Conservation (phyloP, 2,329 filamentous ascomycete species). For the Talaromyces sp. region DNA sequence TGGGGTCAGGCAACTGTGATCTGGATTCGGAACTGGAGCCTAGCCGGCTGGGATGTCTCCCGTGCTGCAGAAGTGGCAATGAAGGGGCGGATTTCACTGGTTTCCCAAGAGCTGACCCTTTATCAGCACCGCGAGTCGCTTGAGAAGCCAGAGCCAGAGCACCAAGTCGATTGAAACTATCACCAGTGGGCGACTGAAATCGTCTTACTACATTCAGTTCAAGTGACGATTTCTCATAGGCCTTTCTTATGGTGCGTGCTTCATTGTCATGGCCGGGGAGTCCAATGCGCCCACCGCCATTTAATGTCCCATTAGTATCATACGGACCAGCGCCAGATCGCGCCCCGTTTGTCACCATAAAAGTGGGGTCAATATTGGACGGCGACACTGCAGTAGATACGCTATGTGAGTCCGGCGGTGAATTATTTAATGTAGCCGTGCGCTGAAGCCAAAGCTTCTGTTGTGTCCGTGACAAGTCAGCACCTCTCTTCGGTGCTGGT, state of each 20-base stretch:
- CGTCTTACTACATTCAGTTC: slow-evolving; percentile 50
- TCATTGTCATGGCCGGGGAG: slow-evolving; percentile 37
- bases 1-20: slow-evolving; percentile 27
- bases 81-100: slow-evolving; percentile 41
- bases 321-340: slow-evolving; percentile 34
- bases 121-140: slow-evolving; percentile 11
- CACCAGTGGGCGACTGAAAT: slow-evolving; percentile 48
- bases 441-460: slow-evolving; percentile 53
- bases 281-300: slow-evolving; percentile 32
- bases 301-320: slow-evolving; percentile 33
- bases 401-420: slow-evolving; percentile 45
- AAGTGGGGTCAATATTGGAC: slow-evolving; percentile 40
- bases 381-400: slow-evolving; percentile 34
- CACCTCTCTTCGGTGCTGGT: slow-evolving; percentile 36
- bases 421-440: slow-evolving; percentile 48
- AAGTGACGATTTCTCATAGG: slow-evolving; percentile 47
- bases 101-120: slow-evolving; percentile 31
- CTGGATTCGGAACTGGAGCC: slow-evolving; percentile 26
- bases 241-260: slow-evolving; percentile 44
- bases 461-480: slow-evolving; percentile 50
- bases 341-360: slow-evolving; percentile 32
- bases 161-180: slow-evolving; percentile 46
- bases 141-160: slow-evolving; percentile 28
- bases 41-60: slow-evolving; percentile 21
- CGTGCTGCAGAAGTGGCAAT: slow-evolving; percentile 33